Evolutionary conservation across 2,329 filamentous ascomycete genomes (phyloP).

Genomic region (Trichophyton benhamiae): DNA sequence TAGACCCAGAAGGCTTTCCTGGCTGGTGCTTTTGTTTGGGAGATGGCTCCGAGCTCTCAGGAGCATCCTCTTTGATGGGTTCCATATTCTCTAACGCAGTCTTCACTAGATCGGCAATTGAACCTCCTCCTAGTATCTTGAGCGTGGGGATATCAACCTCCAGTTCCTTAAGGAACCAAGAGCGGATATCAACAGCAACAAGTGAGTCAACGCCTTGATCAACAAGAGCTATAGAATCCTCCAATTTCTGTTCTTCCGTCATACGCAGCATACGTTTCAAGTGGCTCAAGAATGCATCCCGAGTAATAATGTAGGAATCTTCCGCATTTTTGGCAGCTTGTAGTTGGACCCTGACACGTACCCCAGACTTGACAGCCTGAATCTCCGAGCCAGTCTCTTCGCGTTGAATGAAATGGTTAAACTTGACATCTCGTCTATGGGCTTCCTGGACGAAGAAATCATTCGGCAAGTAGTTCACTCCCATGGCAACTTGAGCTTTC

Average conservation of each 20-base stretch:
- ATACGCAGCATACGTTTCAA: background rate
- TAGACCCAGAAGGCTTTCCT: background rate
- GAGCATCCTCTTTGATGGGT: background rate
- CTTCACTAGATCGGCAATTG: conserved; percentile 7
- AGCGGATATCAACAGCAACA: conserved; percentile 12
- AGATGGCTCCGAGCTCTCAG: background rate
- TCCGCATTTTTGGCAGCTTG: background rate
- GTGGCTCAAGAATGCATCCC: background rate
- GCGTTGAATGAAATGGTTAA: background rate
- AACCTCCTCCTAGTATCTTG: conserved; percentile 7
- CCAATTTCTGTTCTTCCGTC: conserved; percentile 5
- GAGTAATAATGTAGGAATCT: background rate
- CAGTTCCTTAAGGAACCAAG: conserved; percentile 13
- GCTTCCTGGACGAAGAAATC: background rate
- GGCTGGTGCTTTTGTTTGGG: background rate
- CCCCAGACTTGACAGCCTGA: background rate
- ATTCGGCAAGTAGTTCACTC: background rate
- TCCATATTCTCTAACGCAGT: background rate
- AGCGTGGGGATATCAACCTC: conserved; percentile 12
- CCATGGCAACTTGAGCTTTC: background rate
- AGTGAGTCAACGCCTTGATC: conserved; percentile 13
- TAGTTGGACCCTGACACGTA: background rate
- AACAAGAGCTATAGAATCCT: conserved; percentile 4
- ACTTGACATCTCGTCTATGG: background rate
- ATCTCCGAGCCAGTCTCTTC: background rate